Base-by-base conservation (phyloP, 768 basidiomycete species). In the Tylopilus vinaceipallidus region DNA sequence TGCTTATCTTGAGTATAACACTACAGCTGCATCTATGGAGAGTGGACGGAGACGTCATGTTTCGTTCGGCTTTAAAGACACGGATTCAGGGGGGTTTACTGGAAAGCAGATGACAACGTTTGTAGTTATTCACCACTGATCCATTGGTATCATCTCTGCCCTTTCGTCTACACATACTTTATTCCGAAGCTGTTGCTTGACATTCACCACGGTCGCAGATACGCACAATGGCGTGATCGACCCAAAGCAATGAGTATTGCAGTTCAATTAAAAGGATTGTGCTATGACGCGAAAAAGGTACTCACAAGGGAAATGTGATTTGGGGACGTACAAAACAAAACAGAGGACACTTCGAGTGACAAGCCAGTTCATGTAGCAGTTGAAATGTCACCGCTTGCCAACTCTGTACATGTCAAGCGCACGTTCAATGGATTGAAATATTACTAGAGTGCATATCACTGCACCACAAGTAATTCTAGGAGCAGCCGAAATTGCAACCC, bases 321-420 rank as follows among this genome's bases (percentile, higher is more conserved):
- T 13, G 33, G 6, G 13, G 34, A 49, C 53, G n/a, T 39, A 57
- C 55, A 36, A 54, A 10, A 54, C n/a, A 13, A 57, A 57, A 23
- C 47, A 55, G 11, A 57, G 34, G 10, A 50, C 24, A 27, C 55
- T 47, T 32, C 55, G 45, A 6, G 20, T 13, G 11, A 35, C 42
- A 9, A 57, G 49, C 19, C 50, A 14, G 26, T 30, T 43, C 48
- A 54, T 39, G 12, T 54, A 50, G 4, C 20, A 49, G 29, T 56
- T 54, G 26, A 47, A 42, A 33, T 50, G 39, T 36, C 30, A 57
- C 12, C 6, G 32, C 13, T 41, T 42, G 30, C 46, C 42, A 24
- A 37, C 22, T 12, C 16, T 43, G 40, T 57, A 50, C 32, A 48
- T 48, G n/a, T 36, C 29, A 19, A 47, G 5, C 10, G 39, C 19